These are phyloP conservation scores for Paradendryphiella salina DNA, from an alignment of 2,329 filamentous ascomycete species.

Conservation along the genomic window DNA sequence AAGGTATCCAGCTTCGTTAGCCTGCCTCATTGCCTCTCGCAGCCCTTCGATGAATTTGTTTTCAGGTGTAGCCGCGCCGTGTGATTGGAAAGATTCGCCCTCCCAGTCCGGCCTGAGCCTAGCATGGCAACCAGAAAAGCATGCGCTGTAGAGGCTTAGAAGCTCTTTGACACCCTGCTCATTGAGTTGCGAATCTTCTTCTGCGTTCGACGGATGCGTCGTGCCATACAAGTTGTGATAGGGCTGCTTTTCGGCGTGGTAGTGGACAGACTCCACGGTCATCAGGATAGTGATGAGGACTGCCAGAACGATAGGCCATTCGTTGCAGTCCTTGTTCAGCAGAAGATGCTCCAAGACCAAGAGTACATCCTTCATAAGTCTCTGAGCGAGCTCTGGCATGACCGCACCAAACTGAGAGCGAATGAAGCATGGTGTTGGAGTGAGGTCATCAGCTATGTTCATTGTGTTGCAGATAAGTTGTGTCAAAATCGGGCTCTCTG, in stretches of 20 bases:
- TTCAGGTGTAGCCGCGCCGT: slow-evolving; percentile 9
- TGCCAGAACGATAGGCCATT: slow-evolving; percentile 43
- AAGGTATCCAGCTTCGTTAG: slow-evolving; percentile 29
- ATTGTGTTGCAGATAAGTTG: slow-evolving; percentile 30
- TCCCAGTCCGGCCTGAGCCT: slow-evolving; percentile 35
- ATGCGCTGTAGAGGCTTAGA: slow-evolving; percentile 40
- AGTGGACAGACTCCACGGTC: slow-evolving; percentile 47
- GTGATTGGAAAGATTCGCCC: slow-evolving; percentile 23
- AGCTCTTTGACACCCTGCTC: slow-evolving; percentile 36
- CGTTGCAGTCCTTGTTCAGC: slow-evolving; percentile 32
- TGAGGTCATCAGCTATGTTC: slow-evolving; percentile 12
- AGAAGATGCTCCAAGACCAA: slow-evolving; percentile 37
- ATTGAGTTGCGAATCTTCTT: slow-evolving; percentile 20
- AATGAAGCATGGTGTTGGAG: slow-evolving; percentile 46
- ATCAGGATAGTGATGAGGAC: slow-evolving; percentile 43
- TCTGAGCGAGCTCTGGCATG: slow-evolving; percentile 40
- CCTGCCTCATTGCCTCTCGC: slow-evolving; percentile 28
- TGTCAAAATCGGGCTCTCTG: slow-evolving; percentile 17
- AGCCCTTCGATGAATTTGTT: slow-evolving; percentile 40
- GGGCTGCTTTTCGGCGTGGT: slow-evolving; percentile 43
- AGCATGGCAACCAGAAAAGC: slow-evolving; percentile 42
- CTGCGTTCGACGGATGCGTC: background rate
- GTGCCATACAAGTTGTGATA: slow-evolving; percentile 35
- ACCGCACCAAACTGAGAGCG: slow-evolving; percentile 44
- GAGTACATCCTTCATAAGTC: slow-evolving; percentile 42